A percentile compares a stretch with the other conserved stretches of the same genome.
Evolutionary conservation across 2,329 filamentous ascomycete species (phyloP).

Genomic region (Fusarium foetens): DNA sequence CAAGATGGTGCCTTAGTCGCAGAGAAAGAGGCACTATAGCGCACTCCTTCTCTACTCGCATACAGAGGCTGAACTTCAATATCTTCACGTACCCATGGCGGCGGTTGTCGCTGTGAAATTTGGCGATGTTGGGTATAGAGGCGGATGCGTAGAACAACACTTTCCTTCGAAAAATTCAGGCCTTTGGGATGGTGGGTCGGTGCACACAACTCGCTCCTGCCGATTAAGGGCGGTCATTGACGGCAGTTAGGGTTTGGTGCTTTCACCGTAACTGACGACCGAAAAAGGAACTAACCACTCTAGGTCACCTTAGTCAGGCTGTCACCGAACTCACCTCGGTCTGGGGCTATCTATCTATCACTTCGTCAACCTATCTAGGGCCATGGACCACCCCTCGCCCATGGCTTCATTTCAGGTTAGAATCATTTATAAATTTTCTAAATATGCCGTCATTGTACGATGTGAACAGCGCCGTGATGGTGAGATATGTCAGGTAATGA

Average conservation of each 20-base stretch:
- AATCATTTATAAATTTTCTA: not conserved
- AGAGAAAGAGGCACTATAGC: slow-evolving; percentile 32
- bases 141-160: slow-evolving; percentile 44
- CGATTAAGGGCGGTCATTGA: not conserved
- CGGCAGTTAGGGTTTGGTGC: slow-evolving; percentile 14
- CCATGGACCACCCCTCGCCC: not conserved
- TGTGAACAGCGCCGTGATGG: not conserved
- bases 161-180: slow-evolving; percentile 45
- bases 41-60: slow-evolving; percentile 59
- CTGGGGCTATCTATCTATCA: not conserved
- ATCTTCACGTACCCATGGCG: slow-evolving; percentile 71
- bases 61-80: slow-evolving; percentile 55
- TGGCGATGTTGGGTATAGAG: slow-evolving; percentile 50
- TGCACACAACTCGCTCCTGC: slow-evolving; percentile 3
- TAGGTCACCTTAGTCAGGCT: not conserved
- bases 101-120: slow-evolving; percentile 56
- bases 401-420: not conserved
- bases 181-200: slow-evolving; percentile 35
- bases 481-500: not conserved
- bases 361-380: not conserved
- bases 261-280: not conserved
- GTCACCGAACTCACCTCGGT: slow-evolving; percentile 17
- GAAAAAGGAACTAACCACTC: not conserved
- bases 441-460: not conserved
- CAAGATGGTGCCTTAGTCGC: slow-evolving; percentile 47